A percentile compares a stretch with the other conserved stretches of the same genome.
These are phyloP conservation scores for Paecilomyces fulvus DNA, from an alignment of 2,329 filamentous ascomycete genomes.

Conservation along the genomic window DNA sequence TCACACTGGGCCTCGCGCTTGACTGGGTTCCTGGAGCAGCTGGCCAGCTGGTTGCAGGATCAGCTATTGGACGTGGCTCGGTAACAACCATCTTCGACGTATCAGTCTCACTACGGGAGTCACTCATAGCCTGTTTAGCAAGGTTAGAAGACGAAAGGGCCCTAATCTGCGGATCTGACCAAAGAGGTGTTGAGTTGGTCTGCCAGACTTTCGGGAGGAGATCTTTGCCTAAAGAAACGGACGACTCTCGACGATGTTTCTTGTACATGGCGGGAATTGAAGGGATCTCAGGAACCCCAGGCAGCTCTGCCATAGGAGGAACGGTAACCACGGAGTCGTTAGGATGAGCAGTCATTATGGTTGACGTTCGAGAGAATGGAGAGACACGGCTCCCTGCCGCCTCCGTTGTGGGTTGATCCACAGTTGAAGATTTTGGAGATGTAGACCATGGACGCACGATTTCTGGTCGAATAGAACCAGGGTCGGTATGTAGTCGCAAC, in stretches of 20 bases:
- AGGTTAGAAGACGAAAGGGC: slow-evolving; percentile 16
- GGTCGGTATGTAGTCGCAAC: slow-evolving; percentile 21
- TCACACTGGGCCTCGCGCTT: background rate
- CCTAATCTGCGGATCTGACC: slow-evolving; percentile 28
- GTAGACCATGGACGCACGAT: slow-evolving; percentile 12
- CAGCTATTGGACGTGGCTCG: background rate
- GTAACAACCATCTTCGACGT: background rate
- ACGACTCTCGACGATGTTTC: slow-evolving; percentile 25
- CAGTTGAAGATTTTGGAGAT: slow-evolving; percentile 1
- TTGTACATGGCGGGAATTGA: slow-evolving; percentile 8
- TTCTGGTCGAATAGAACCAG: slow-evolving; percentile 19
- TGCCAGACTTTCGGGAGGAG: slow-evolving; percentile 24
- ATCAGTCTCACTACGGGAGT: background rate
- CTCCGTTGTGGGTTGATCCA: slow-evolving; percentile 1
- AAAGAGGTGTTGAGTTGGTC: slow-evolving; percentile 20
- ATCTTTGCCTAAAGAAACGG: slow-evolving; percentile 24
- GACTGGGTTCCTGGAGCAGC: background rate
- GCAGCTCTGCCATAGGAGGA: slow-evolving; percentile 14
- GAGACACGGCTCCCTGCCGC: slow-evolving; percentile 11
- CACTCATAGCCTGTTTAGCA: background rate
- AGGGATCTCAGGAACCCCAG: slow-evolving; percentile 14
- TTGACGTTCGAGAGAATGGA: slow-evolving; percentile 22
- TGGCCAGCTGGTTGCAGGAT: background rate
- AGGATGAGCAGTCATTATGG: slow-evolving; percentile 15
- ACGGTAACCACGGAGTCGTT: slow-evolving; percentile 9